These are phyloP conservation scores for Boletus sp. DNA, from an alignment of 768 basidiomycete species.

Conservation along the genomic window DNA sequence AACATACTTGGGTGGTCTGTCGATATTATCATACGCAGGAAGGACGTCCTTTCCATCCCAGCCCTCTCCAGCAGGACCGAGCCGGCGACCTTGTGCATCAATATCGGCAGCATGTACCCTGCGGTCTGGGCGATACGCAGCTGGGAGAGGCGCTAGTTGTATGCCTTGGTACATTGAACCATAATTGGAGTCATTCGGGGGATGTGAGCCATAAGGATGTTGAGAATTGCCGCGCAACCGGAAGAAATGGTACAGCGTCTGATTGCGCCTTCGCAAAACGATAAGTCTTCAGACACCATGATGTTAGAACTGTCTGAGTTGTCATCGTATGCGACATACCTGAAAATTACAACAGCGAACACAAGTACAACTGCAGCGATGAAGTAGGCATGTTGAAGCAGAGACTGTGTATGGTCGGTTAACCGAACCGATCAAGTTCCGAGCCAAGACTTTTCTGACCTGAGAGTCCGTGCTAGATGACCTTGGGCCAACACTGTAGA, in stretches of 20 bases:
- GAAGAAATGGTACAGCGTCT: slow-evolving; percentile 22
- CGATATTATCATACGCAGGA: slow-evolving; percentile 46
- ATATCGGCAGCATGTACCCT: slow-evolving; percentile 36
- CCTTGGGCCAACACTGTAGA: slow-evolving; percentile 3
- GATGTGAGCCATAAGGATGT: slow-evolving; percentile 2
- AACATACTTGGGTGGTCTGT: slow-evolving; percentile 47
- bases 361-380: slow-evolving; percentile 14
- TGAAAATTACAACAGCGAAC: slow-evolving; percentile 17
- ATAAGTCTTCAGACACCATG: slow-evolving; percentile 10
- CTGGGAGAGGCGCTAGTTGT: slow-evolving; percentile 20
- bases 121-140: slow-evolving; percentile 20
- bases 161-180: slow-evolving; percentile 14
- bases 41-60: slow-evolving; percentile 44
- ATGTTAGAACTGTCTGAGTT: slow-evolving; percentile 1
- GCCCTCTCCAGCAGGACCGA: slow-evolving; percentile 30
- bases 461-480: background rate
- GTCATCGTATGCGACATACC: slow-evolving; percentile 9
- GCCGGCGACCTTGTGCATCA: slow-evolving; percentile 41
- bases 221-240: background rate
- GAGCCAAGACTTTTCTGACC: slow-evolving; percentile 12
- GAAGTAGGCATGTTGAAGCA: slow-evolving; percentile 25
- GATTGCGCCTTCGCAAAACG: slow-evolving; percentile 26
- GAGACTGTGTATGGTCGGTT: slow-evolving; percentile 10
- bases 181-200: background rate
- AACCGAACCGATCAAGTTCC: background rate